These are phyloP conservation scores for Glycine latifolia DNA, from an alignment of 306 rosid species.

Conservation along the genomic window DNA sequence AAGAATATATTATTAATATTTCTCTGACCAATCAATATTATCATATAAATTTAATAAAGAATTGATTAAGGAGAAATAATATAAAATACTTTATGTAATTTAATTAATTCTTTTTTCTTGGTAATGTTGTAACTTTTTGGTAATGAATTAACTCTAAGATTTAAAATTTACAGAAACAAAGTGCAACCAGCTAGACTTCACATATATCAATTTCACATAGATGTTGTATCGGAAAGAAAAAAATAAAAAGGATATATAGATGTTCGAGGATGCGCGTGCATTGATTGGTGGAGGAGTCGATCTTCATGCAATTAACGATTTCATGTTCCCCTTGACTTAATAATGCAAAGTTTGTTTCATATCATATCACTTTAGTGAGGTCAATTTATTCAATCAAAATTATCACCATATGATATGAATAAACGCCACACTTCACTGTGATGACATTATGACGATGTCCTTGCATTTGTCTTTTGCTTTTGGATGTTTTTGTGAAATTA, in stretches of 20 bases:
- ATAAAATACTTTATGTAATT: no score
- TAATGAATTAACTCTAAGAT: no score
- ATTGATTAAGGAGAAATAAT: no score
- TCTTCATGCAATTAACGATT: slow-evolving; percentile 35
- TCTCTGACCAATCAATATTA: no score
- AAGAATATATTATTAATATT: no score
- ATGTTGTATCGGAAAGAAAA: background rate
- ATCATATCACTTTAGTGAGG: slow-evolving; percentile 25
- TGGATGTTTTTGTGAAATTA: background rate
- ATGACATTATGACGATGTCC: background rate
- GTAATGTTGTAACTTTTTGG: no score
- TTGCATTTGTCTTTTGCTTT: slow-evolving; percentile 18
- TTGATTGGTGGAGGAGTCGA: slow-evolving; percentile 40
- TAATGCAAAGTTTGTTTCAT: slow-evolving; percentile 46
- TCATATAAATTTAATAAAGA: no score
- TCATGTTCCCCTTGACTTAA: slow-evolving; percentile 19
- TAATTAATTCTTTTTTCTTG: background rate
- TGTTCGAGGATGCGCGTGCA: slow-evolving; percentile 13
- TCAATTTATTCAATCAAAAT: slow-evolving; percentile 30
- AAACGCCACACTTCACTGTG: slow-evolving; percentile 34
- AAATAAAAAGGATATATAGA: background rate
- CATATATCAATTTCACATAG: slow-evolving; percentile 23
- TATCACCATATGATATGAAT: slow-evolving; percentile 19
- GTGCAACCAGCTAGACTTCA: background rate
- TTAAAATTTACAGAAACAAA: background rate